Base-by-base conservation (phyloP, 176 grass and related monocot genomes). In the Paspalum notatum region DNA sequence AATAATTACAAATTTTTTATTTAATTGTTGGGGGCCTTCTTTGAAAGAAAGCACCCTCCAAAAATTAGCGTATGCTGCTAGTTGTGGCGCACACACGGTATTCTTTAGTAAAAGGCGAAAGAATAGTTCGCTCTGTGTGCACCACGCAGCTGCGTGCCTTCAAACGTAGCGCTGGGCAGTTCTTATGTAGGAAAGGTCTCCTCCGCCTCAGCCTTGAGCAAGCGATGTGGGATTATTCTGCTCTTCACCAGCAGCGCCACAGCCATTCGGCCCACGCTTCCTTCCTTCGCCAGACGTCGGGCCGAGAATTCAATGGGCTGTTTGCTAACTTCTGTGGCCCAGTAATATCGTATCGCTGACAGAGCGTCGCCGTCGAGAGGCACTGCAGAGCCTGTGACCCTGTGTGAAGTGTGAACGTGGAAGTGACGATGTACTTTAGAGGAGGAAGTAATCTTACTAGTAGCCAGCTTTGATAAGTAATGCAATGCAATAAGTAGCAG, bases 31-130 rank as follows among this genome's bases (percentile, higher is more conserved):
- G 46, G 76, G 75, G 8, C 1, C 73, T 46, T 27, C 47, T 46
- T 65, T 2, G 10, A 0, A 52, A 6, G 41, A 3, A 32, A 3
- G 7, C 25, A 49, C 63, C 87, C 77, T 85, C 8, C 4, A 89
- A 89, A 89, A 81, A 89, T 71, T 25, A 76, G 43, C 12, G 85
- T 88, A 85, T 81, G 71, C 85, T 91, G 81, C 63, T 88, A 10
- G 12, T 0, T 71, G 15, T 76, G 77, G 46, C 20, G 63, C 8
- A 59, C 90, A 86, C 90, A 96, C 85, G 75, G 75, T 90, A 92
- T 88, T 90, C 90, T 93, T 96, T 87, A 91, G 86, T 97, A 89
- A 87, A 97, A 89, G 88, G 88, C 83, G 93, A 91, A 97, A 93
- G 77, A 93, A 93, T 91, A 91, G 86, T 87, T 93, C 73, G 68